A percentile compares a stretch with the other conserved stretches of the same genome.
Evolutionary conservation across 768 basidiomycete genomes (phyloP).

Genomic region (Russula sp.): DNA sequence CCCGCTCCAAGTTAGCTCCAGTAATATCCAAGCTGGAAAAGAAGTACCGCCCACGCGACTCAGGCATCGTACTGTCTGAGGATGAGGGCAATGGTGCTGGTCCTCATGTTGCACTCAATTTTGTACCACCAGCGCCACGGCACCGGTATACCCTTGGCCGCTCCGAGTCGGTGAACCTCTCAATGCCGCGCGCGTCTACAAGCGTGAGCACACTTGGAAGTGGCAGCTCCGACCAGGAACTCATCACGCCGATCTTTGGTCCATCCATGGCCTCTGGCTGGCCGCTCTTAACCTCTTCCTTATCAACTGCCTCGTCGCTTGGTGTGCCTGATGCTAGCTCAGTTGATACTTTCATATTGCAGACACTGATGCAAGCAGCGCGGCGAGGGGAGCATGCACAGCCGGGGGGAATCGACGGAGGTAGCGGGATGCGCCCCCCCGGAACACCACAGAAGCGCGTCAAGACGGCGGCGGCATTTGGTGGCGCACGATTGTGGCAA

Average conservation of each 20-base stretch:
- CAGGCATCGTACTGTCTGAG: slow-evolving; percentile 54
- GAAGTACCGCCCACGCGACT: slow-evolving; percentile 69
- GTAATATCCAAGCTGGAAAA: slow-evolving; percentile 30
- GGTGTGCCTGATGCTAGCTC: slow-evolving; percentile 23
- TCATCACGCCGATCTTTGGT: slow-evolving; percentile 60
- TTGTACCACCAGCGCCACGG: slow-evolving; percentile 15
- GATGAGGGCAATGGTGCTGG: slow-evolving; percentile 38
- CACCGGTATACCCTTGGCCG: slow-evolving; percentile 23
- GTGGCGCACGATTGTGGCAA: slow-evolving; percentile 61
- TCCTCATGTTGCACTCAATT: background rate
- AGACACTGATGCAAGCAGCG: slow-evolving; percentile 47
- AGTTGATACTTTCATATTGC: slow-evolving; percentile 66
- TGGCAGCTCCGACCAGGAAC: slow-evolving; percentile 51
- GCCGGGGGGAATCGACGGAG: slow-evolving; percentile 24
- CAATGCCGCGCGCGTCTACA: slow-evolving; percentile 52
- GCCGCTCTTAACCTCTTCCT: slow-evolving; percentile 44
- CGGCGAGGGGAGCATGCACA: slow-evolving; percentile 39
- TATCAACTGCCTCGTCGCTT: slow-evolving; percentile 37
- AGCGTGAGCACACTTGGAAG: slow-evolving; percentile 58
- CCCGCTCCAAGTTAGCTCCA: slow-evolving; percentile 34
- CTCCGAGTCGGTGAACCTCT: slow-evolving; percentile 27
- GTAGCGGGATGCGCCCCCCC: slow-evolving; percentile 52
- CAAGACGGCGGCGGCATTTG: slow-evolving; percentile 47
- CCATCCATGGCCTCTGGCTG: slow-evolving; percentile 54
- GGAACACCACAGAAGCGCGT: slow-evolving; percentile 77